Evolutionary conservation across 495 filamentous ascomycete species (phyloP).

Genomic region (Trichoderma erinaceum): DNA sequence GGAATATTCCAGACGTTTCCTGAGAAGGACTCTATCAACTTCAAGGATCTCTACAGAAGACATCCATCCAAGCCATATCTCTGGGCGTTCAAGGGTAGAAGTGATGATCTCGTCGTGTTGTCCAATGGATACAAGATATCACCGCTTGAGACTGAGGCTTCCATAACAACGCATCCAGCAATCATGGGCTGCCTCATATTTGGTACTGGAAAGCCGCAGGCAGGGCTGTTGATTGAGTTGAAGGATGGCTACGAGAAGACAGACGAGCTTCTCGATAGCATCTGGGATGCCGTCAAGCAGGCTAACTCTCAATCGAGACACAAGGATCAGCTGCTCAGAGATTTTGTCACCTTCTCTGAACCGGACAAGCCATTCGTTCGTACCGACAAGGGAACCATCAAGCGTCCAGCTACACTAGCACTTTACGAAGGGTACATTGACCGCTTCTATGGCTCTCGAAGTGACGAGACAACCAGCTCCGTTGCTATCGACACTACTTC

Average conservation of each 20-base stretch:
- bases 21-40: constrained; percentile 32
- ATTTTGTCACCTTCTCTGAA: constrained; percentile 28
- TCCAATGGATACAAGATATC: constrained; percentile 48
- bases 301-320: constrained; percentile 25
- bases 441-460: constrained; percentile 24
- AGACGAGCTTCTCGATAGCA: constrained; percentile 25
- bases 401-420: constrained; percentile 28
- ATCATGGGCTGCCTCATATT: constrained; percentile 33
- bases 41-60: constrained; percentile 39
- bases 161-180: constrained; percentile 27
- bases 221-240: constrained; percentile 26
- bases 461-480: constrained; percentile 16
- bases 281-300: constrained; percentile 24
- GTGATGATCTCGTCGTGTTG: constrained; percentile 32
- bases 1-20: constrained; percentile 30
- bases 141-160: constrained; percentile 36
- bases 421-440: constrained; percentile 35
- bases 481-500: constrained; percentile 22
- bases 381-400: constrained; percentile 41
- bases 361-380: constrained; percentile 35
- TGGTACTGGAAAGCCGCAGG: constrained; percentile 29
- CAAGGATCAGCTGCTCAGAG: constrained; percentile 25
- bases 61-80: constrained; percentile 33
- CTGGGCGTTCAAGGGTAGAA: constrained; percentile 36
- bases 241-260: constrained; percentile 21